Base-by-base conservation (phyloP, 306 rosid genomes). In the Rosa persica region DNA sequence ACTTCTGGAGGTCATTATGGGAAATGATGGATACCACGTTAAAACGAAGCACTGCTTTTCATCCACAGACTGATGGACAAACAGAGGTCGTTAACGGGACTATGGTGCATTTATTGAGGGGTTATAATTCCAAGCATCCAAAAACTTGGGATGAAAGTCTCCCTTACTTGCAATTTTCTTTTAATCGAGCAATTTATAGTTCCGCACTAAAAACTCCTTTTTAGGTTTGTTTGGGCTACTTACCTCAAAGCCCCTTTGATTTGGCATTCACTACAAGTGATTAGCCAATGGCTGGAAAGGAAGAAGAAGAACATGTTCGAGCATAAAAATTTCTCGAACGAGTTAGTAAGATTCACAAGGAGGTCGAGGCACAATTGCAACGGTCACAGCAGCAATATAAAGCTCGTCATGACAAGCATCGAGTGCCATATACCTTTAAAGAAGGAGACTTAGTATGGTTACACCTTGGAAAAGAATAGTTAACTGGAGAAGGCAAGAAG, bases 61-160 rank as follows among this genome's bases (percentile, higher is more conserved):
- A 27, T 64, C 69, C 69, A 7, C 69, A 64, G 2, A 27, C 42
- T 27, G 36, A 64, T 25, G 36, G 69, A 64, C 42, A 64, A 61
- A 64, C 43, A 27, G 20, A 64, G 13, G 69, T n/a, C 4, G 70
- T 12, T 12, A 64, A 64, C 20, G 0, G 42, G 3, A 64, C 70
- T 6, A 64, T 22, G 70, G 38, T 64, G 42, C 70, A 64, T 64
- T 1, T 68, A 17, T 20, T 68, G 20, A 39, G 73, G 51, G 73
- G 73, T 16, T 68, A 68, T 40, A 68, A 39, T 68, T 39, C 11
- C 25, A 68, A 40, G 51, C 73, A 36, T 68, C 51, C 47, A 16
- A 40, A 68, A 17, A 68, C 73, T 1, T 68, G 51, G 73, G 73
- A 68, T 68, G 51, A 68, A 6, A 68, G 73, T 68, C 73, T 40